These are phyloP conservation scores for Alternaria sp. DNA, from an alignment of 2,329 filamentous ascomycete genomes.

Conservation along the genomic window DNA sequence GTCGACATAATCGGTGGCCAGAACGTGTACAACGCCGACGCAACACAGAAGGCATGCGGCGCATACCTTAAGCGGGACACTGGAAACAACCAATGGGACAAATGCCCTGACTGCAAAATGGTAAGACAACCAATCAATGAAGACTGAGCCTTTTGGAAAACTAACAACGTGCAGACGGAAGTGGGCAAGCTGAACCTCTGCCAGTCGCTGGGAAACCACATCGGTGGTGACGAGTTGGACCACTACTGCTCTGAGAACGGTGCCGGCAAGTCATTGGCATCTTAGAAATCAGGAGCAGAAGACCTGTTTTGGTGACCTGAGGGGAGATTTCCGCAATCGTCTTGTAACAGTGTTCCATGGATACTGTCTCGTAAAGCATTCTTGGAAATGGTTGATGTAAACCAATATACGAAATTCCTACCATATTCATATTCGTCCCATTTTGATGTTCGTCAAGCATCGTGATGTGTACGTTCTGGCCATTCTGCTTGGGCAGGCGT, in stretches of 20 bases:
- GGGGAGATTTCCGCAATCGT: not conserved
- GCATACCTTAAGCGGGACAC: constrained; percentile 39
- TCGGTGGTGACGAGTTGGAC: constrained; percentile 42
- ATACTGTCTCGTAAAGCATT: not conserved
- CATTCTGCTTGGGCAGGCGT: not conserved
- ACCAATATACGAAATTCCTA: not conserved
- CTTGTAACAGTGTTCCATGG: not conserved
- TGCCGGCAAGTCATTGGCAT: constrained; percentile 25
- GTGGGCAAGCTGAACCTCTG: constrained; percentile 35
- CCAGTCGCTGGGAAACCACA: constrained; percentile 33
- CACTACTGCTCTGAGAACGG: constrained; percentile 40
- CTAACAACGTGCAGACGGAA: constrained; percentile 21
- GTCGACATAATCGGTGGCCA: constrained; percentile 27
- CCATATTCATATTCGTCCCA: not conserved
- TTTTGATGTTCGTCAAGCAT: not conserved
- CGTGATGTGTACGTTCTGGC: not conserved
- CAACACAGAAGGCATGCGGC: constrained; percentile 33
- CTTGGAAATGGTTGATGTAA: not conserved
- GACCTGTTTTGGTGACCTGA: not conserved
- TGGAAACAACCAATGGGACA: constrained; percentile 38
- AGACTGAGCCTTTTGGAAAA: not conserved
- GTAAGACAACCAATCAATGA: constrained; percentile 18
- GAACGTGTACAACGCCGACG: constrained; percentile 35
- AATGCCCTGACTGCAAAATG: constrained; percentile 41
- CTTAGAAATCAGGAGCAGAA: not conserved